phyloP scores from a whole-genome alignment of 352 stramenopile genomes.

The Plasmopara halstedii region DNA sequence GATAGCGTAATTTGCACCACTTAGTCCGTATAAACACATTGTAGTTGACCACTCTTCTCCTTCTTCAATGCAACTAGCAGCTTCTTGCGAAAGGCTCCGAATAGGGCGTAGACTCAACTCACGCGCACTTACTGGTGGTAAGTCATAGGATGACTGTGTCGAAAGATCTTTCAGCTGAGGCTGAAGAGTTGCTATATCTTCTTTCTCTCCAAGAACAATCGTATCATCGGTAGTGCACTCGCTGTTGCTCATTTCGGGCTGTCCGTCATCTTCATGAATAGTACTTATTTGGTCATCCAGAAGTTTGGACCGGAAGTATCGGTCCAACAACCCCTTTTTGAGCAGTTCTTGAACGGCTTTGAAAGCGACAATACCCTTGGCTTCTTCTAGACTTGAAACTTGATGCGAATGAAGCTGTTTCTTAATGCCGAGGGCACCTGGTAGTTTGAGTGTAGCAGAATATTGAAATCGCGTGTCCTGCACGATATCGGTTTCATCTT shows the following conservation, averaged over 20 bases:
- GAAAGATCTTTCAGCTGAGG: slow-evolving; percentile 54
- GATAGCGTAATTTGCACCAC: slow-evolving; percentile 61
- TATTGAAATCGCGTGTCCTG: slow-evolving; percentile 41
- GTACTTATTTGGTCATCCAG: slow-evolving; percentile 38
- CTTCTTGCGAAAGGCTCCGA: slow-evolving; percentile 34
- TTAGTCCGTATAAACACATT: slow-evolving; percentile 78
- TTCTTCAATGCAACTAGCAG: slow-evolving; percentile 15
- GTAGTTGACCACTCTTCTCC: slow-evolving; percentile 35
- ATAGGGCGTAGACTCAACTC: slow-evolving; percentile 66
- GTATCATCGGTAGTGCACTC: slow-evolving; percentile 17
- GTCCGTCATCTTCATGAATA: slow-evolving; percentile 24
- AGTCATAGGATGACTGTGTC: slow-evolving; percentile 78
- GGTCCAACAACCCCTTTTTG: slow-evolving; percentile 62
- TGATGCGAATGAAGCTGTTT: slow-evolving; percentile 58
- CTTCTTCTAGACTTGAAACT: slow-evolving; percentile 47
- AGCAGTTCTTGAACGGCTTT: slow-evolving; percentile 70
- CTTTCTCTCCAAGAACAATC: slow-evolving; percentile 28
- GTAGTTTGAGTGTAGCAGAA: slow-evolving; percentile 55
- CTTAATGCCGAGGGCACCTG: slow-evolving; percentile 48
- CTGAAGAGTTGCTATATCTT: slow-evolving; percentile 7
- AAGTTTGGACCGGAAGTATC: slow-evolving; percentile 61
- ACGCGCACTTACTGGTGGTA: slow-evolving; percentile 64
- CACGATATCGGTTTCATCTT: slow-evolving; percentile 4
- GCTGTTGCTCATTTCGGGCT: neutral
- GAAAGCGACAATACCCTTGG: slow-evolving; percentile 78